Evolutionary conservation across 805 yeast species (phyloP), one percentile per base, ranked within the genome.

Genomic region (Torulaspora microellipsoides): DNA sequence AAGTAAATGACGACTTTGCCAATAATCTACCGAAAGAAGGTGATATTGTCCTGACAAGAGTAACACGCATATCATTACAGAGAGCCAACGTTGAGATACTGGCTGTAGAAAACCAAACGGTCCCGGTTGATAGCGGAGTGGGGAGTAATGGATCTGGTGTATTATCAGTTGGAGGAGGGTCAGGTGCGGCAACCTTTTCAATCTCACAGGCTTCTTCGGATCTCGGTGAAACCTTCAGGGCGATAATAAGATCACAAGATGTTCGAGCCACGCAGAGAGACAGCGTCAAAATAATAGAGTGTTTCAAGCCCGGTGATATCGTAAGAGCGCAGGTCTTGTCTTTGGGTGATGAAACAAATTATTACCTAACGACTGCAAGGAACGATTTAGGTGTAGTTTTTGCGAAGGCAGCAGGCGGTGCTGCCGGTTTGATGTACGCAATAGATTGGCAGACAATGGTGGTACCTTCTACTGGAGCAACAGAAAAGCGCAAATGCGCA

Each of bases 381-480:
- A 88, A 91, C 62, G 96, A 91, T 57, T 69, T 91, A 31, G 99
- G 99, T 2, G 99, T 93, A 3, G 82, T 93, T 1, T 85, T 90
- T 63, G 97, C 98, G 4, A 79, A 75, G 48, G 76, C 83, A 34
- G 55, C 58, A 25, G 77, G 75, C 49, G 83, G 81, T 13, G 80
- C 80, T 3, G 96, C 96, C 2, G 80, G 78, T 30, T 66, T 80
- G 43, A 79, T 93, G 87, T 83, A 81, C 54, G 95, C 99, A 2
- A 66, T 88, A 34, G 98, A 93, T 65, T 93, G 98, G 97, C 90
- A 88, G 66, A 85, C 88, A 10, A 93, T 95, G 98, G 74, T 83
- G 27, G 80, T 85, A 49, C 81, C 88, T 2, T 69, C 65, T 20
- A 79, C 90, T 2, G 96, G 96, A 1, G 76, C 73, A 8, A 65